Conservation (phyloP, 1,284 basidiomycete species). For the Thecaphora thlaspeos region DNA sequence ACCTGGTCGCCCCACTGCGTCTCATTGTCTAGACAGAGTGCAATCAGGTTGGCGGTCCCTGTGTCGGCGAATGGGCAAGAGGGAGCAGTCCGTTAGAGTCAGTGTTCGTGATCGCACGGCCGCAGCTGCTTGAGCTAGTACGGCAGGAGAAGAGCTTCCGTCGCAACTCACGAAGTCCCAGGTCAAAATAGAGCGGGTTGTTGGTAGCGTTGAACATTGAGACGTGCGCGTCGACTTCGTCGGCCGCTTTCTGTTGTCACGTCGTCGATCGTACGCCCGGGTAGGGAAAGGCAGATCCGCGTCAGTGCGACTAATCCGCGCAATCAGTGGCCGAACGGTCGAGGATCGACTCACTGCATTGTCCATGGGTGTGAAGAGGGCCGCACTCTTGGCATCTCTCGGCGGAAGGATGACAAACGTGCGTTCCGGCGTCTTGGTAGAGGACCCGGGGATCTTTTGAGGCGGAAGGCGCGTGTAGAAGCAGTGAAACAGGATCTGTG, state of each 20-base stretch:
- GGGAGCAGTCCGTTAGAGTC: not conserved
- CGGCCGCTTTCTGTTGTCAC: constrained; percentile 60
- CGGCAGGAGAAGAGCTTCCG: too few relatives aligned
- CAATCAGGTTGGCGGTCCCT: constrained; percentile 9
- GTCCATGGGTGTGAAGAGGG: constrained; percentile 35
- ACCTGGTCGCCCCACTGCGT: constrained; percentile 24
- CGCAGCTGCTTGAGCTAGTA: too few relatives aligned
- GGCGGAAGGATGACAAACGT: constrained; percentile 54
- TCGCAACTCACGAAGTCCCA: constrained; percentile 62
- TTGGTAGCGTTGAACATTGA: constrained; percentile 79
- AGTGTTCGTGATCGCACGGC: too few relatives aligned
- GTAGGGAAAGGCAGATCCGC: too few relatives aligned
- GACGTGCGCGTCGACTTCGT: constrained; percentile 83
- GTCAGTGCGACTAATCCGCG: too few relatives aligned
- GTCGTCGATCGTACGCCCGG: constrained; percentile 8
- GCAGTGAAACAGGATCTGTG: constrained; percentile 60
- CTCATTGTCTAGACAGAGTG: constrained; percentile 34
- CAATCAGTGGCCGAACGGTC: too few relatives aligned
- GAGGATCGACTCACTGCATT: constrained; percentile 8
- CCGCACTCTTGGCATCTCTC: constrained; percentile 10
- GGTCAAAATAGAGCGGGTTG: constrained; percentile 86
- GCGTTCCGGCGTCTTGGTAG: constrained; percentile 14
- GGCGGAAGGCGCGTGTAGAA: constrained; percentile 47
- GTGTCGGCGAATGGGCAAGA: too few relatives aligned
- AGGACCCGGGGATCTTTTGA: constrained; percentile 1